These are phyloP conservation scores for Metschnikowia similis DNA, from an alignment of 805 yeast genomes.

Conservation along the genomic window DNA sequence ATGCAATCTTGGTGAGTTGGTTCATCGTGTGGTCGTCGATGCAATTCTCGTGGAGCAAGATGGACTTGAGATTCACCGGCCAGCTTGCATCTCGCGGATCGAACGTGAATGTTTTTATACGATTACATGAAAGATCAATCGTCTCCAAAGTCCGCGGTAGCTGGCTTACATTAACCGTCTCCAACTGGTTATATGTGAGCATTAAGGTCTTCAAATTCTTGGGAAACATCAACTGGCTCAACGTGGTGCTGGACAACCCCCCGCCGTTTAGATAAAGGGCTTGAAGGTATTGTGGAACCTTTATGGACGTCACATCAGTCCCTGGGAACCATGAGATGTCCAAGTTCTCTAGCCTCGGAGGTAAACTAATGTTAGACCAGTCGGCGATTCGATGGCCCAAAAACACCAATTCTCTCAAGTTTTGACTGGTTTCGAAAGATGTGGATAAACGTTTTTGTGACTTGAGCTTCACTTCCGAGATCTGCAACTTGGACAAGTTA, in stretches of 20 bases:
- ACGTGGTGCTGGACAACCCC: slow-evolving; percentile 15
- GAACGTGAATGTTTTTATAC: slow-evolving; percentile 11
- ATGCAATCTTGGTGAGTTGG: slow-evolving; percentile 16
- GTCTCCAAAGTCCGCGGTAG: slow-evolving; percentile 28
- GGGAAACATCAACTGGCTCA: slow-evolving; percentile 17
- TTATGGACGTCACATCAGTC: slow-evolving; percentile 22
- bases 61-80: slow-evolving; percentile 25
- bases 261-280: slow-evolving; percentile 32
- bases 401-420: slow-evolving; percentile 25
- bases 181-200: slow-evolving; percentile 29
- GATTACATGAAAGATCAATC: slow-evolving; percentile 27
- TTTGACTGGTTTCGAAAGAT: slow-evolving; percentile 9
- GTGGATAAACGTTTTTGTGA: slow-evolving; percentile 1
- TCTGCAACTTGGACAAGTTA: slow-evolving; percentile 29
- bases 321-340: slow-evolving; percentile 35
- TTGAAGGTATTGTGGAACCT: slow-evolving; percentile 19
- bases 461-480: slow-evolving; percentile 21
- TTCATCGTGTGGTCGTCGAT: slow-evolving; percentile 18
- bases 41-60: slow-evolving; percentile 21
- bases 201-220: slow-evolving; percentile 24
- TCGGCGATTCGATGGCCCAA: slow-evolving; percentile 29
- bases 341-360: slow-evolving; percentile 22
- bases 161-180: slow-evolving; percentile 19
- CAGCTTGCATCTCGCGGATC: slow-evolving; percentile 13
- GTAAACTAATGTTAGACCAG: slow-evolving; percentile 29